Conservation (phyloP, 1,139 yeast species). For the Candida sp. region DNA sequence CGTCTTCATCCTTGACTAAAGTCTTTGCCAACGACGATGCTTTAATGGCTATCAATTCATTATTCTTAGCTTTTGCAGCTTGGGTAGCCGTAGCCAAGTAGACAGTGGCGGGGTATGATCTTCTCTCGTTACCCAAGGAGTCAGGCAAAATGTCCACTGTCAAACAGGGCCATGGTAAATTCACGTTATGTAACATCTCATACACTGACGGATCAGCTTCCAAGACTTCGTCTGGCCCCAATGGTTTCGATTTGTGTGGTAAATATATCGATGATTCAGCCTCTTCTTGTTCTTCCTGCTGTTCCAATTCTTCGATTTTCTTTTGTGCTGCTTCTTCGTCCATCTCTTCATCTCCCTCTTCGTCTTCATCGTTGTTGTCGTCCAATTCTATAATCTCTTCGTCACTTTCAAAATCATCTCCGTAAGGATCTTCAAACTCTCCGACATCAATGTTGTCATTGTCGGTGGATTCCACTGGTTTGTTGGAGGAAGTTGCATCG, state of each 20-base stretch:
- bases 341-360: slow-evolving; percentile 58
- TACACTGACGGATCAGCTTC: slow-evolving; percentile 98
- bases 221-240: slow-evolving; percentile 94
- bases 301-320: slow-evolving; percentile 34
- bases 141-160: slow-evolving; percentile 92
- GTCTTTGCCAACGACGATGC: slow-evolving; percentile 85
- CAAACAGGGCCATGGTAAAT: slow-evolving; percentile 97
- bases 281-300: slow-evolving; percentile 28
- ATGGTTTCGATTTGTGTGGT: slow-evolving; percentile 87
- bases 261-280: slow-evolving; percentile 59
- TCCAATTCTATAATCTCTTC: slow-evolving; percentile 86
- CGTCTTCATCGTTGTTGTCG: slow-evolving; percentile 69
- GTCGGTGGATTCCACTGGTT: slow-evolving; percentile 31
- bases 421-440: slow-evolving; percentile 92
- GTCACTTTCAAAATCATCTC: slow-evolving; percentile 95
- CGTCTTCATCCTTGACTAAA: slow-evolving; percentile 76
- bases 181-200: slow-evolving; percentile 94
- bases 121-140: slow-evolving; percentile 82
- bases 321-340: slow-evolving; percentile 32
- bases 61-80: slow-evolving; percentile 86
- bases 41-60: slow-evolving; percentile 85
- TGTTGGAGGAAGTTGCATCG: slow-evolving; percentile 28
- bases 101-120: slow-evolving; percentile 87
- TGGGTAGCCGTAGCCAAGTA: slow-evolving; percentile 94
- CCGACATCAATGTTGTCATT: slow-evolving; percentile 71